phyloP scores from a whole-genome alignment of 2,329 filamentous ascomycete species.

The Anthostomella pinea region DNA sequence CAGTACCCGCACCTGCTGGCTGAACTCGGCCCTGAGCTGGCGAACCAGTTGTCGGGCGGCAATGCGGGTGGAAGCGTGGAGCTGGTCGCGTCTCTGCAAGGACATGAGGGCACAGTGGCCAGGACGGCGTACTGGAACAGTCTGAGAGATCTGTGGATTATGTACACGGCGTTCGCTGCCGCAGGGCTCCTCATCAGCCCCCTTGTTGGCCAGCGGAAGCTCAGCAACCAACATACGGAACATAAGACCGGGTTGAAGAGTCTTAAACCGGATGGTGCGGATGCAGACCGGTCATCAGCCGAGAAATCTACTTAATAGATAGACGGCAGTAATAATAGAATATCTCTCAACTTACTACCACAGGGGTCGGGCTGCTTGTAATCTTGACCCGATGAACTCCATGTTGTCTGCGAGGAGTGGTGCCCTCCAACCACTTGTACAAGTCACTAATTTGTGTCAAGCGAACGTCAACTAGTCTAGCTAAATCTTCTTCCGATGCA shows the following conservation, averaged over 20 bases:
- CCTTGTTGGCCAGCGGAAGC: conserved; percentile 45
- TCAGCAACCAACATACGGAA: conserved; percentile 55
- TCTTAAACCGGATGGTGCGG: conserved; percentile 26
- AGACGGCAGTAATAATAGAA: not conserved
- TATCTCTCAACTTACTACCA: too few relatives aligned
- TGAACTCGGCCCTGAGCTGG: conserved; percentile 47
- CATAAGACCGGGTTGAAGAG: conserved; percentile 55
- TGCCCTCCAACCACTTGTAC: too few relatives aligned
- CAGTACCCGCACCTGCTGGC: conserved; percentile 47
- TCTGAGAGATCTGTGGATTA: conserved; percentile 55
- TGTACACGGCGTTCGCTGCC: conserved; percentile 50
- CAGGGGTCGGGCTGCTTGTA: too few relatives aligned
- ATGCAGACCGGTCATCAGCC: not conserved
- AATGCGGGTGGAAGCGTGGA: conserved; percentile 50
- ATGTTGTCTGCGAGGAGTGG: too few relatives aligned
- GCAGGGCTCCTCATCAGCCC: conserved; percentile 46
- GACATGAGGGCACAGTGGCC: conserved; percentile 35
- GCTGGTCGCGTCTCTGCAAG: conserved; percentile 45
- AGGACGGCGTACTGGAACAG: conserved; percentile 46
- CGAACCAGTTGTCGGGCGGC: conserved; percentile 46
- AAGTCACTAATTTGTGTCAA: too few relatives aligned
- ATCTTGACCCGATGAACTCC: too few relatives aligned
- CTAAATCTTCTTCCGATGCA: too few relatives aligned
- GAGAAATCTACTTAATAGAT: not conserved
- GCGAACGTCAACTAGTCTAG: too few relatives aligned